Evolutionary conservation across 176 grass and related monocot species (phyloP).

Genomic region (Chloris gayana): DNA sequence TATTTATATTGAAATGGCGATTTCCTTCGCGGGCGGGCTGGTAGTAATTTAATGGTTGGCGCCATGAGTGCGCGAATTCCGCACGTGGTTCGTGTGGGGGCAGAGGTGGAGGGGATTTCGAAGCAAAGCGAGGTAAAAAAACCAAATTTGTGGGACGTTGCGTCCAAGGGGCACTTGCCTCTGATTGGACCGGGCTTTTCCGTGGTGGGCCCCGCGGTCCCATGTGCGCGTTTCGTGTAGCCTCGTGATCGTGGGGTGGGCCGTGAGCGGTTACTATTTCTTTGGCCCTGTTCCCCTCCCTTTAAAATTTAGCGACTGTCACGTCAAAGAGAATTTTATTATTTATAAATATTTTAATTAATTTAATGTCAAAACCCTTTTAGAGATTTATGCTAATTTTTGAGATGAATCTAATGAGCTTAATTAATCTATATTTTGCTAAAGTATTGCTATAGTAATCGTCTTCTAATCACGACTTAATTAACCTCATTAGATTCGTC

Average conservation of each 20-base stretch:
- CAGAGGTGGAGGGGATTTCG: not conserved
- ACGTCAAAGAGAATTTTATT: too few species aligned
- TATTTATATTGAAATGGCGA: not conserved
- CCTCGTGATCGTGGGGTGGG: conserved; percentile 15
- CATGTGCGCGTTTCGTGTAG: conserved; percentile 23
- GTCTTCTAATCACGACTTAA: too few species aligned
- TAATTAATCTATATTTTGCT: too few species aligned
- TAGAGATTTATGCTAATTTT: too few species aligned
- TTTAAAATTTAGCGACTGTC: too few species aligned
- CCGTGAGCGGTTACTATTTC: not conserved
- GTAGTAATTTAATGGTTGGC: not conserved
- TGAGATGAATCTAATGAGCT: too few species aligned
- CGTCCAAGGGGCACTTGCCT: not conserved
- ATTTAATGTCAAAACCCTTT: too few species aligned
- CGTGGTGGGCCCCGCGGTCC: not conserved
- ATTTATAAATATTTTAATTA: too few species aligned
- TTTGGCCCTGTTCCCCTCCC: too few species aligned
- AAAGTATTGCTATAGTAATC: too few species aligned
- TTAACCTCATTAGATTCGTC: too few species aligned
- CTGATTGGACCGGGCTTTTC: not conserved
- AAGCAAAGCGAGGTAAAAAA: not conserved
- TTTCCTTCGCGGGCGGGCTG: not conserved
- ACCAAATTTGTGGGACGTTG: not conserved
- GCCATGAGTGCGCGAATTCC: conserved; percentile 19
- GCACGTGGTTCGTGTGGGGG: conserved; percentile 48